These are phyloP conservation scores for Epichloe amarillans DNA, from an alignment of 2,329 filamentous ascomycete species.

Conservation along the genomic window DNA sequence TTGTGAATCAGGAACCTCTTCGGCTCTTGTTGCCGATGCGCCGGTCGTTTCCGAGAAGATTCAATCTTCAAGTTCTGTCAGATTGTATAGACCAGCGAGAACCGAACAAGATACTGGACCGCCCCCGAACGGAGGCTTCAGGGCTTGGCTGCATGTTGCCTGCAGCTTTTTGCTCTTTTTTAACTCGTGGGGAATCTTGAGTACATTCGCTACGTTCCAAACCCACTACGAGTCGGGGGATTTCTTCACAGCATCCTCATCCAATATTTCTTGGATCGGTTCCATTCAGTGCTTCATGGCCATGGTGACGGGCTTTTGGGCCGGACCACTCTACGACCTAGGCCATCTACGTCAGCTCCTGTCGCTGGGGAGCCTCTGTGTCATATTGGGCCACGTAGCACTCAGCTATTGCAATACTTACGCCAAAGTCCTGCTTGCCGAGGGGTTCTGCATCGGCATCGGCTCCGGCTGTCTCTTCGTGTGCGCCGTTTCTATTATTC, in stretches of 20 bases:
- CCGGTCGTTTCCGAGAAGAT: not conserved
- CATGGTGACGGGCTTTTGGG: slow-evolving; percentile 24
- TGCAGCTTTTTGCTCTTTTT: slow-evolving; percentile 3
- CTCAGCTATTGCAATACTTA: slow-evolving; percentile 29
- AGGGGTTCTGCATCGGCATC: slow-evolving; percentile 25
- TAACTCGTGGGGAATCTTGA: slow-evolving; percentile 20
- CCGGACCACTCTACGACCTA: slow-evolving; percentile 28
- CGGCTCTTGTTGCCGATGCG: not conserved
- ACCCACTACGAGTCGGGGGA: slow-evolving; percentile 27
- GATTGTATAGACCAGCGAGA: not conserved
- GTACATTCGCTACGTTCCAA: slow-evolving; percentile 33
- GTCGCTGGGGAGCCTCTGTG: slow-evolving; percentile 19
- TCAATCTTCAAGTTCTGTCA: not conserved
- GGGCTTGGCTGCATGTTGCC: slow-evolving; percentile 6
- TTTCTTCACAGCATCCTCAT: slow-evolving; percentile 19
- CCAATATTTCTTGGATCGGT: slow-evolving; percentile 32
- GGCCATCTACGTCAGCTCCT: slow-evolving; percentile 28
- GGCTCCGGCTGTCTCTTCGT: slow-evolving; percentile 23
- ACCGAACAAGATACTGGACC: too few species aligned
- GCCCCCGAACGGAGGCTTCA: not conserved
- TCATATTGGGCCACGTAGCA: slow-evolving; percentile 30
- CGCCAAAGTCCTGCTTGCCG: slow-evolving; percentile 28
- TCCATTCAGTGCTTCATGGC: slow-evolving; percentile 28
- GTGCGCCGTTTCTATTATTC: slow-evolving; percentile 23
- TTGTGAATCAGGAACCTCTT: too few species aligned